Conservation (phyloP, 441 rosid genomes). For the Mallotus repandus region DNA sequence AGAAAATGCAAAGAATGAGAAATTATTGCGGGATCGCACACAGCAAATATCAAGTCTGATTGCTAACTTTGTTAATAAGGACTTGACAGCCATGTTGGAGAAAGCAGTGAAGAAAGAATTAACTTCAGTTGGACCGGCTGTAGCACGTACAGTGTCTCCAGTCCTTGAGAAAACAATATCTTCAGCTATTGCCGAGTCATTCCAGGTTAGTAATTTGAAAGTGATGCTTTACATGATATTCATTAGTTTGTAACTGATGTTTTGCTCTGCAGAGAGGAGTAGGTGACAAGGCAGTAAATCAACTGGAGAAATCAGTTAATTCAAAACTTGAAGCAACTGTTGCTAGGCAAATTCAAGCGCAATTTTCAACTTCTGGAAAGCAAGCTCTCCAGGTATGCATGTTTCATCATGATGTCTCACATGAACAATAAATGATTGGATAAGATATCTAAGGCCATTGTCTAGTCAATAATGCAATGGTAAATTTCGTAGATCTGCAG, state of each 20-base stretch:
- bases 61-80: slow-evolving; percentile 60
- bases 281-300: slow-evolving; percentile 64
- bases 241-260: neutral
- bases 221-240: neutral
- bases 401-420: neutral
- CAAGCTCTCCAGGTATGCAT: slow-evolving; percentile 67
- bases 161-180: slow-evolving; percentile 62
- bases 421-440: neutral
- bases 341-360: slow-evolving; percentile 71
- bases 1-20: slow-evolving; percentile 66
- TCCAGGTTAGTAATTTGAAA: slow-evolving; percentile 56
- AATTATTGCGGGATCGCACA: slow-evolving; percentile 46
- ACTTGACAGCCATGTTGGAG: slow-evolving; percentile 53
- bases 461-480: neutral
- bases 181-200: slow-evolving; percentile 62
- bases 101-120: slow-evolving; percentile 69
- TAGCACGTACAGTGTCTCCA: slow-evolving; percentile 57
- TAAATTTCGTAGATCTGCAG: neutral
- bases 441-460: neutral
- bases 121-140: slow-evolving; percentile 46
- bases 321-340: slow-evolving; percentile 65
- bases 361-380: slow-evolving; percentile 75
- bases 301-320: slow-evolving; percentile 61
- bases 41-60: slow-evolving; percentile 58
- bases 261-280: slow-evolving; percentile 57